Evolutionary conservation across 768 basidiomycete species (phyloP).

Genomic region (Termitomyces sp.): DNA sequence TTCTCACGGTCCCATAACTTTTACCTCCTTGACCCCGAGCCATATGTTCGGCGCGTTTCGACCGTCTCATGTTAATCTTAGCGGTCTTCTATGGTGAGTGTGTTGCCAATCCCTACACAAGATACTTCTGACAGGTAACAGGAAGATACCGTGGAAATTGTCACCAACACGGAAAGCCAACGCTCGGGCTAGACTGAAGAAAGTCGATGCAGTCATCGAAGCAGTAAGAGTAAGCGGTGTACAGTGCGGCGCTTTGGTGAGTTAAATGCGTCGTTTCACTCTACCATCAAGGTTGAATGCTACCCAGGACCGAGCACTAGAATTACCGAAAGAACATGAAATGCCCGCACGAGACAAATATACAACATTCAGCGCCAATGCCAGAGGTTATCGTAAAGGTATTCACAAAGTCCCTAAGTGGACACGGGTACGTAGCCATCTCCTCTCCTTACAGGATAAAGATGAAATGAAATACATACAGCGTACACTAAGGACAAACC

Average conservation of each 20-base stretch:
- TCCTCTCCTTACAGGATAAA: background rate
- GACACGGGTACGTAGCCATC: constrained; percentile 64
- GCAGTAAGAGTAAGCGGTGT: constrained; percentile 81
- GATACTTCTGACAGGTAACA: constrained; percentile 25
- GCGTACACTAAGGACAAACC: constrained; percentile 85
- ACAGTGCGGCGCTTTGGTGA: constrained; percentile 67
- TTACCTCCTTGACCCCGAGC: constrained; percentile 10
- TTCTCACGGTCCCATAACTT: constrained; percentile 29
- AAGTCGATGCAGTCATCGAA: constrained; percentile 91
- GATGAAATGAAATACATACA: constrained; percentile 22
- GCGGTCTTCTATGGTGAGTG: constrained; percentile 83
- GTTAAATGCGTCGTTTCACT: constrained; percentile 20
- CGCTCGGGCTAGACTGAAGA: constrained; percentile 81
- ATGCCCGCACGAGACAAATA: constrained; percentile 95
- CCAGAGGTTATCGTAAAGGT: constrained; percentile 81
- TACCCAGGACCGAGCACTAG: constrained; percentile 60
- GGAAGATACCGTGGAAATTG: constrained; percentile 95
- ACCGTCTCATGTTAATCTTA: constrained; percentile 54
- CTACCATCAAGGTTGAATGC: background rate
- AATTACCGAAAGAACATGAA: constrained; percentile 88
- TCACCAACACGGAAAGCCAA: constrained; percentile 92
- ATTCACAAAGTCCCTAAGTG: constrained; percentile 98
- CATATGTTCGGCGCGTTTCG: constrained; percentile 87
- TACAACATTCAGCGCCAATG: constrained; percentile 74
- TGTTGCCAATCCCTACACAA: background rate